Evolutionary conservation across 208 protist genomes (phyloP), one percentile per base, ranked within the genome.

Genomic region (Wallacemonas sp.): DNA sequence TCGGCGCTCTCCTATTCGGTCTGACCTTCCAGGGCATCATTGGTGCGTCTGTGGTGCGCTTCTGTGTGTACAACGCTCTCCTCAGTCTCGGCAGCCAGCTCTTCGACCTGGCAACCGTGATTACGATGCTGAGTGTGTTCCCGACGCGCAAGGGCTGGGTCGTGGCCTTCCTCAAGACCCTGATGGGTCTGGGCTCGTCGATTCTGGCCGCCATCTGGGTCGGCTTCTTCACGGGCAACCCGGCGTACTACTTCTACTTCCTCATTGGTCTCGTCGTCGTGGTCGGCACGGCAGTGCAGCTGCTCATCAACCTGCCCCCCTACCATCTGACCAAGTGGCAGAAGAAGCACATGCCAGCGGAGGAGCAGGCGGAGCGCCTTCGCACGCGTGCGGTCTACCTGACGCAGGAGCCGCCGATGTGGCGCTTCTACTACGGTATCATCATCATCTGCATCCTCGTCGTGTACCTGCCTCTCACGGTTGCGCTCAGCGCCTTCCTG

Each of bases 281-380:
- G 4, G 61, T 72, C 17, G 68, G 70, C 12, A 54, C 78, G 39
- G 23, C 76, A 0, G 48, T 64, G 9, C 46, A 78, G 2, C 14
- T 72, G 19, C 70, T 87, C 26, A 60, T 92, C 29, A 70, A 78
- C 29, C 69, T 87, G 29, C 82, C 86, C 17, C 57, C 77, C 14
- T 92, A 92, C 68, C 76, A 86, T 30, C 63, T 92, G n/a, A 80
- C 71, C 38, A 74, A 74, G 19, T 81, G 70, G 61, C 61, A 92
- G 66, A 2, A 74, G 41, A 63, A 43, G 1, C 49, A 58, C 55
- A 56, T 87, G 55, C 72, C 52, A 9, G 49, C 61, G 12, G 70
- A 68, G 21, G 52, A 58, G 32, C 30, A 85, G 49, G 61, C 64
- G 36, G 38, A 57, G 24, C 68, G 80, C 12, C 27, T 56, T 23